These are phyloP conservation scores for Diplocarpon rosae DNA, from an alignment of 2,329 filamentous ascomycete genomes.

Conservation along the genomic window DNA sequence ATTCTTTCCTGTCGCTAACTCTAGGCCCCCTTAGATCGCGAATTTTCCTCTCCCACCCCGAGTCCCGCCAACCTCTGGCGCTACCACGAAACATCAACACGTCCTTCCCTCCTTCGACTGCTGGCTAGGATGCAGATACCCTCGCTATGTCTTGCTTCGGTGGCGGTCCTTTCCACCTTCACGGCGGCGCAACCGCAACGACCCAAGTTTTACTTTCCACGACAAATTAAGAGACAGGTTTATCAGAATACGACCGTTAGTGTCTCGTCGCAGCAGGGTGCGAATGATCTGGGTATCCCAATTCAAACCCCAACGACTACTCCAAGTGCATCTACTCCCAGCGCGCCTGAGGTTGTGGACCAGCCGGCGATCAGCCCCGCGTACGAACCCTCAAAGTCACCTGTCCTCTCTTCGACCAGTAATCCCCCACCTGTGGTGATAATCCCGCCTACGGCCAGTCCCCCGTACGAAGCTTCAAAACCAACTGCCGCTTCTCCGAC, in stretches of 20 bases:
- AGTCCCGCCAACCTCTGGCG: conserved; percentile 5
- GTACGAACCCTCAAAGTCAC: too few relatives aligned
- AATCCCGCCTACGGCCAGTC: too few relatives aligned
- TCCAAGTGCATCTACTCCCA: background rate
- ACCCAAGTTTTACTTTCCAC: conserved; percentile 47
- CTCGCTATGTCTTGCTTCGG: conserved; percentile 37
- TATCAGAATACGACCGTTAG: conserved; percentile 19
- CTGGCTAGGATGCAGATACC: conserved; percentile 38
- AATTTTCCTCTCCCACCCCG: conserved; percentile 10
- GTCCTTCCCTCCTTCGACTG: conserved; percentile 17
- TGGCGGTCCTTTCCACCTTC: conserved; percentile 37
- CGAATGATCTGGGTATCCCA: conserved; percentile 7
- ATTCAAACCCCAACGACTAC: conserved; percentile 8
- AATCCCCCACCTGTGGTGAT: too few relatives aligned
- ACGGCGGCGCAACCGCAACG: conserved; percentile 34
- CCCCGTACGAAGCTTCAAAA: too few relatives aligned
- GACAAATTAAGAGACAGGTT: conserved; percentile 42
- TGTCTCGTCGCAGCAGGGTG: conserved; percentile 7
- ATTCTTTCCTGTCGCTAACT: conserved; percentile 13
- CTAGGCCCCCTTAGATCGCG: conserved; percentile 13
- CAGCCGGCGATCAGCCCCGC: too few relatives aligned
- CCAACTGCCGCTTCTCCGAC: too few relatives aligned
- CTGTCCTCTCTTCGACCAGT: too few relatives aligned
- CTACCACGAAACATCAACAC: conserved; percentile 7
- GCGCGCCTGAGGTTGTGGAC: background rate